These are phyloP conservation scores for Liriodendron chinense DNA, from an alignment of 164 flowering plant genomes.

Conservation along the genomic window DNA sequence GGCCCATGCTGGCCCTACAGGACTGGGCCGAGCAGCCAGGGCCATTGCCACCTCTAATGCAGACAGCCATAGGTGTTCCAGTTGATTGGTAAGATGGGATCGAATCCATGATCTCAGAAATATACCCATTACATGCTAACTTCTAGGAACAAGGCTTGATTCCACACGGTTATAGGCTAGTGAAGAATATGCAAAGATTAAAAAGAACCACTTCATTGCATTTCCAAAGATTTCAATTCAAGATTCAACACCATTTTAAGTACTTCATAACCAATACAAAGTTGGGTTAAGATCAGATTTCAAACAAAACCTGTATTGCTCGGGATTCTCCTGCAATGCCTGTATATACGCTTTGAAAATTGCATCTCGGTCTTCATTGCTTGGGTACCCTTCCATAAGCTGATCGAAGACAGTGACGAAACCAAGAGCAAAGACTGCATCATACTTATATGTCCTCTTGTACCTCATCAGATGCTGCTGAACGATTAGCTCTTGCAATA, in stretches of 20 bases:
- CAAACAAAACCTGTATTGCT: conserved; percentile 62
- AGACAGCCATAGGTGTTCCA: too few species aligned
- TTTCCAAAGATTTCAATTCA: background rate
- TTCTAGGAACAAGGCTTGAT: too few species aligned
- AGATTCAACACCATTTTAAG: background rate
- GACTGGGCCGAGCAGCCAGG: too few species aligned
- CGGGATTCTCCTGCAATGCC: conserved; percentile 87
- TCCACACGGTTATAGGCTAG: background rate
- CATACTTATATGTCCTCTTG: conserved; percentile 73
- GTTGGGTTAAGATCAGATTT: background rate
- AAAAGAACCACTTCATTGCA: background rate
- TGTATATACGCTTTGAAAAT: conserved; percentile 79
- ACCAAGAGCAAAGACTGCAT: conserved; percentile 93
- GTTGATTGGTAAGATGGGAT: too few species aligned
- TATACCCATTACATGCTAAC: too few species aligned
- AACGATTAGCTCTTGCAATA: conserved; percentile 84
- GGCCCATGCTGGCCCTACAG: too few species aligned
- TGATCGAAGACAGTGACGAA: conserved; percentile 92
- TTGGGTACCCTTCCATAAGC: conserved; percentile 94
- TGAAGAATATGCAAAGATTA: background rate
- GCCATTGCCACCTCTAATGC: too few species aligned
- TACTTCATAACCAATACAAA: background rate
- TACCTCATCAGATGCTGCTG: conserved; percentile 90
- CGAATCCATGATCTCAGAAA: too few species aligned
- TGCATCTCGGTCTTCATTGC: conserved; percentile 74